Conservation (phyloP, 495 filamentous ascomycete genomes). For the Polyplosphaeria fusca region DNA sequence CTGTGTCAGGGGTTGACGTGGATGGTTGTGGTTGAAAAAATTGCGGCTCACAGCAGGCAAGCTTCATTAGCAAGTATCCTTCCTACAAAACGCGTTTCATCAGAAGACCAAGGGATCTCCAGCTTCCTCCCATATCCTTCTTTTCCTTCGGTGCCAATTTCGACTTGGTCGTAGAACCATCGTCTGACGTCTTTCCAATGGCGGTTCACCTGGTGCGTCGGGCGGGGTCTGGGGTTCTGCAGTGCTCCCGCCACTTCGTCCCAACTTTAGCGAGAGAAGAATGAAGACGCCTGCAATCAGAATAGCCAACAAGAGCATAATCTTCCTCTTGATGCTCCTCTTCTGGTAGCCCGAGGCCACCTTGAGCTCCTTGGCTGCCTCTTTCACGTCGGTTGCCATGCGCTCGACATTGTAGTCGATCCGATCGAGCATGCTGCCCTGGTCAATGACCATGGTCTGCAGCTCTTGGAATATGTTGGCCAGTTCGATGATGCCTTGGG, state of each 20-base stretch:
- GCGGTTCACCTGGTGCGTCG: conserved; percentile 3
- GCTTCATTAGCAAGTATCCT: no score
- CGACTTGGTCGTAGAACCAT: conserved; percentile 5
- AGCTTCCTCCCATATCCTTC: conserved; percentile 29
- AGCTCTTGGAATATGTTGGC: conserved; percentile 95
- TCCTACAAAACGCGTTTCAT: no score
- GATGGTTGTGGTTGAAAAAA: no score
- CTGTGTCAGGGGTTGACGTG: no score
- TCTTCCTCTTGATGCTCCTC: conserved; percentile 82
- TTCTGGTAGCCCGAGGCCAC: conserved; percentile 85
- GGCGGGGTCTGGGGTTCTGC: conserved; percentile 4
- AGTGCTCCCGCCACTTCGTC: conserved; percentile 10
- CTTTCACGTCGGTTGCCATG: conserved; percentile 86
- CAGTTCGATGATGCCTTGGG: conserved; percentile 94
- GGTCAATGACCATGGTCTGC: conserved; percentile 95
- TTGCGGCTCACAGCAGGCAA: no score
- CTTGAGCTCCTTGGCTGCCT: conserved; percentile 84
- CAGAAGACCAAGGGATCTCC: conserved; percentile 7
- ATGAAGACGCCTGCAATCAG: conserved; percentile 85
- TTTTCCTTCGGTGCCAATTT: conserved; percentile 32
- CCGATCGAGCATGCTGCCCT: conserved; percentile 94
- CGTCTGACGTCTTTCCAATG: conserved; percentile 4
- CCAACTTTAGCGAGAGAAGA: conserved; percentile 79
- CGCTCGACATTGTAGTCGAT: conserved; percentile 98
- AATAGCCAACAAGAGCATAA: conserved; percentile 80